Conservation (phyloP, 257 asterid species). For the Solanum sparsipilum region DNA sequence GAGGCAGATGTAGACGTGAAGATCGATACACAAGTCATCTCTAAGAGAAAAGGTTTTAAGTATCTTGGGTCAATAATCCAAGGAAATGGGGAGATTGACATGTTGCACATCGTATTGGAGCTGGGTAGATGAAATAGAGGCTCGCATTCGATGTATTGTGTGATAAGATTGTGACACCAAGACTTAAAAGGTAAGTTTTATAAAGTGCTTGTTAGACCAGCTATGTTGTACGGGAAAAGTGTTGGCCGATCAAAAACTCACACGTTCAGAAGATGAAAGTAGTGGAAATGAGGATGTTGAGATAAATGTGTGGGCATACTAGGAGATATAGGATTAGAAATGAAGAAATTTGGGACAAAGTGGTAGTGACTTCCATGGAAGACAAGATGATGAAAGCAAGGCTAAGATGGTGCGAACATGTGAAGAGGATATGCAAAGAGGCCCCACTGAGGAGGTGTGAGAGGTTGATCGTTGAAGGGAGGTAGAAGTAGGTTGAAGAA, state of each 20-base stretch:
- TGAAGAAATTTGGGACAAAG: not conserved
- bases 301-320: not conserved
- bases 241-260: not conserved
- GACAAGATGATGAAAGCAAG: not conserved
- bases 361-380: not conserved
- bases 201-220: not conserved
- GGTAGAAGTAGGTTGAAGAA: not conserved
- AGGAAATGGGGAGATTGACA: not conserved
- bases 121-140: not conserved
- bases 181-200: not conserved
- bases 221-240: not conserved
- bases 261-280: not conserved
- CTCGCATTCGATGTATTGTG: not conserved
- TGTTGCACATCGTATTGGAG: not conserved
- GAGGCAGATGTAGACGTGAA: not conserved
- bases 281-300: not conserved
- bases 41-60: not conserved
- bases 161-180: not conserved
- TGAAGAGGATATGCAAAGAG: not conserved
- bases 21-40: not conserved
- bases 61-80: not conserved
- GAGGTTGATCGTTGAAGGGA: not conserved
- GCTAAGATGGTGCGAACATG: not conserved
- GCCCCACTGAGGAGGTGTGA: not conserved
- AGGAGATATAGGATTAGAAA: not conserved